Evolutionary conservation across 1,284 basidiomycete genomes (phyloP), one percentile per base, ranked within the genome.

Genomic region (Papiliotrema flavescens): DNA sequence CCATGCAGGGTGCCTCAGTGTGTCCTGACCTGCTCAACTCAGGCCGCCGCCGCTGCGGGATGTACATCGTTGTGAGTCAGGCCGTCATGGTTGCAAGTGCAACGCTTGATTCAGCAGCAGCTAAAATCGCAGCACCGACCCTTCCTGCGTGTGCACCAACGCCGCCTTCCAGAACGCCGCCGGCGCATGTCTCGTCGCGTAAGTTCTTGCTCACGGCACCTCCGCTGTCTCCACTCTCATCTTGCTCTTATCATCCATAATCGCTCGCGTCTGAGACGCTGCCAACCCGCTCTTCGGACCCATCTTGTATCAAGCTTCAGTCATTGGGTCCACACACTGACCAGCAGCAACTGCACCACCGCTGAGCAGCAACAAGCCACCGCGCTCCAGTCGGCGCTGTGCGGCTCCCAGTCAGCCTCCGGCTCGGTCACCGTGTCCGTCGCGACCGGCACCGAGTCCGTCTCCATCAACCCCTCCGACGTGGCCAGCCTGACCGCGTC

Each of bases 101-200:
- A n/a, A n/a, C n/a, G n/a, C n/a, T n/a, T n/a, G n/a, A n/a, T n/a
- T n/a, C n/a, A n/a, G n/a, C n/a, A n/a, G n/a, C n/a, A n/a, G n/a
- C n/a, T n/a, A n/a, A n/a, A n/a, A n/a, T 24, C 42, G 14, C 50
- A 65, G 63, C 57, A 41, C 64, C 61, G 55, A 72, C 58, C 36
- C 67, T 41, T 34, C 66, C 58, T 69, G 71, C 56, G 57, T 76
- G 55, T 76, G 75, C 56, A 59, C 64, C 14, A 64, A 60, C 20
- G 47, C 58, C 2, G 43, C 53, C 6, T 75, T 75, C 72, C 65
- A 70, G 59, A 62, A 56, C 36, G 54, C 51, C 22, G 68, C 70
- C 22, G 53, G 51, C 1, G 43, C 64, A 5, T 76, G 74, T 62
- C 59, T 68, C 13, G 34, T 53, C 28, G 51, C 57, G 65, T 67